Base-by-base conservation (phyloP, 306 rosid genomes). In the Pyrus betulifolia region DNA sequence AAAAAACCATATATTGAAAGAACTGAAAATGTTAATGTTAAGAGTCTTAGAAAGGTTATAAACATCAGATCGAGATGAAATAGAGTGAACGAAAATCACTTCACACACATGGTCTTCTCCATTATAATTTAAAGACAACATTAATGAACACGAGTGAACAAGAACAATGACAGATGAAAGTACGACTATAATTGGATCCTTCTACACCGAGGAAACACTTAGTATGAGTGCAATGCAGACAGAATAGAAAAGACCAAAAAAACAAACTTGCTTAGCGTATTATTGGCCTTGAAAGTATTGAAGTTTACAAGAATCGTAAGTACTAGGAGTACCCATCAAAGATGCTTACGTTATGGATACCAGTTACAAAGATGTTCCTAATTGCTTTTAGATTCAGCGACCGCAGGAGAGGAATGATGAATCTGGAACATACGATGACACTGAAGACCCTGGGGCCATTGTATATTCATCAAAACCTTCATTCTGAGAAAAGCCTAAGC, bases 341-440 rank as follows among this genome's bases (percentile, higher is more conserved):
- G 21, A 8, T 30, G 40, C 40, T 30, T 14, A 30, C 0, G 68
- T 12, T 65, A 31, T 33, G 25, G 35, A 19, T 66, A 12, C 70
- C 8, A 66, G 28, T 35, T 9, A 4, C 9, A 6, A 1, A 9
- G 49, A 66, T 8, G 42, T 19, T 66, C 27, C 22, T 19, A 10
- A 17, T 18, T 66, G 68, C 13, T 5, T 19, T n/a, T 21, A 13
- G 49, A 71, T 38, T 87, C 84, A 87, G 13, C 89, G 82, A 67
- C 91, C 88, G 7, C 89, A 84, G 9, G 88, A 87, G 64, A 87
- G 85, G 76, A 83, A 81, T 15, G 89, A 84, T 7, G 22, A 10
- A 23, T 85, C 88, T 46, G 87, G 77, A 49, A 80, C 69, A 38
- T 82, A 84, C 17, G 87, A 79, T 35, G 75, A 63, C 14, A 13